phyloP scores from a whole-genome alignment of 2,329 filamentous ascomycete genomes.

The Thermomyces lanuginosus region DNA sequence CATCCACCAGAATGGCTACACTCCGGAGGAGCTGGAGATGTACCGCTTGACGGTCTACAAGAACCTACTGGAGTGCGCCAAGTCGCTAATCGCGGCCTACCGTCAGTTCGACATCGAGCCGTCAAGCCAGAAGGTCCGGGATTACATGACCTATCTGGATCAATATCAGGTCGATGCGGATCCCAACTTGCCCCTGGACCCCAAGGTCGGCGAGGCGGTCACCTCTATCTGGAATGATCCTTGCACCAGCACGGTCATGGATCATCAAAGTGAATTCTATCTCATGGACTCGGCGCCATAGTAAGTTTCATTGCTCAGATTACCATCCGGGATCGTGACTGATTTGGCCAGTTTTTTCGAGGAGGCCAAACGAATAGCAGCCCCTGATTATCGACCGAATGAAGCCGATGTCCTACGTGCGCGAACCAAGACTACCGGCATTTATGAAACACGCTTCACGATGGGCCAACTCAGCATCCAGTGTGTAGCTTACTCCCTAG shows the following conservation, averaged over 20 bases:
- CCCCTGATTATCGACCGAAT: constrained; percentile 71
- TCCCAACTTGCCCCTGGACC: constrained; percentile 68
- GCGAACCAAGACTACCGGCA: constrained; percentile 94
- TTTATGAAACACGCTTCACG: constrained; percentile 95
- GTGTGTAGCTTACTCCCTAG: constrained; percentile 39
- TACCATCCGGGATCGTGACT: constrained; percentile 5
- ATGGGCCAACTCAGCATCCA: constrained; percentile 99
- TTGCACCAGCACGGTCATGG: constrained; percentile 64
- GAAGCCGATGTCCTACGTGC: constrained; percentile 92
- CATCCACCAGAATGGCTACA: constrained; percentile 96
- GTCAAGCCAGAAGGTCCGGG: constrained; percentile 51
- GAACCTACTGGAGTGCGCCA: constrained; percentile 92
- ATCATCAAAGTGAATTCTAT: constrained; percentile 95
- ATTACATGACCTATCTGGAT: constrained; percentile 62
- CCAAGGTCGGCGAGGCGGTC: constrained; percentile 66
- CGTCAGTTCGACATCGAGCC: constrained; percentile 78
- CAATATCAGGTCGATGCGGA: constrained; percentile 84
- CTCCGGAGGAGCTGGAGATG: constrained; percentile 77
- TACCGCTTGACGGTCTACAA: constrained; percentile 97
- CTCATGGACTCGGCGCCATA: constrained; percentile 98
- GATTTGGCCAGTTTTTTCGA: constrained; percentile 66
- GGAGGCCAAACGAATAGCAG: constrained; percentile 70
- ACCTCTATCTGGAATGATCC: constrained; percentile 82
- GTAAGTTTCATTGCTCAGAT: constrained; percentile 38
- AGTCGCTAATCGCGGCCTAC: constrained; percentile 81